phyloP scores from a whole-genome alignment of 805 yeast species.

The Yamadazyma philogaea region DNA sequence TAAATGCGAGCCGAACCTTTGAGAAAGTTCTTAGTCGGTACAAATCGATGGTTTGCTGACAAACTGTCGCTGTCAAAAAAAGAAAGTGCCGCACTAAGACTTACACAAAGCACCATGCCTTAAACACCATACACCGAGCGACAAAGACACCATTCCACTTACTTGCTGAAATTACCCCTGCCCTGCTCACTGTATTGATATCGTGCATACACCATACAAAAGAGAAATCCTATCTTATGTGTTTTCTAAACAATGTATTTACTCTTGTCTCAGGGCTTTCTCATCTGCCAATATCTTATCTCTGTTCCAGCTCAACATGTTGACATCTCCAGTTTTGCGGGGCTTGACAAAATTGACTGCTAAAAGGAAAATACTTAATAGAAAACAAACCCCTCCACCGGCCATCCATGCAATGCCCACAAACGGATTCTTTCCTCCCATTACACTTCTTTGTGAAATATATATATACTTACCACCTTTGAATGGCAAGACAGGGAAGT shows the following conservation, averaged over 20 bases:
- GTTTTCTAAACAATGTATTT: too few relatives aligned
- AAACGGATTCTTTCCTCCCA: constrained; percentile 75
- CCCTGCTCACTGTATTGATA: background rate
- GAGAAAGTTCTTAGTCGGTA: too few relatives aligned
- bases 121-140: too few relatives aligned
- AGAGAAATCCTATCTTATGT: too few relatives aligned
- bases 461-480: constrained; percentile 67
- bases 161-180: background rate
- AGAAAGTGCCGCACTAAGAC: too few relatives aligned
- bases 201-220: background rate
- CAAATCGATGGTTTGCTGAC: too few relatives aligned
- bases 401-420: constrained; percentile 73
- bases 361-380: constrained; percentile 52
- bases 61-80: too few relatives aligned
- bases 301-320: constrained; percentile 69
- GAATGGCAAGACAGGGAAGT: constrained; percentile 73
- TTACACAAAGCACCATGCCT: too few relatives aligned
- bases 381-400: constrained; percentile 67
- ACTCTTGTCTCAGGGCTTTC: background rate
- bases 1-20: too few relatives aligned
- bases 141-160: too few relatives aligned
- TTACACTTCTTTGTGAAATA: constrained; percentile 64
- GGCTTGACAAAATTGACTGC: constrained; percentile 59
- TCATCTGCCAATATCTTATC: constrained; percentile 20
- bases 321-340: constrained; percentile 69